These are phyloP conservation scores for Lophium mytilinum DNA, from an alignment of 495 filamentous ascomycete genomes.

Conservation along the genomic window DNA sequence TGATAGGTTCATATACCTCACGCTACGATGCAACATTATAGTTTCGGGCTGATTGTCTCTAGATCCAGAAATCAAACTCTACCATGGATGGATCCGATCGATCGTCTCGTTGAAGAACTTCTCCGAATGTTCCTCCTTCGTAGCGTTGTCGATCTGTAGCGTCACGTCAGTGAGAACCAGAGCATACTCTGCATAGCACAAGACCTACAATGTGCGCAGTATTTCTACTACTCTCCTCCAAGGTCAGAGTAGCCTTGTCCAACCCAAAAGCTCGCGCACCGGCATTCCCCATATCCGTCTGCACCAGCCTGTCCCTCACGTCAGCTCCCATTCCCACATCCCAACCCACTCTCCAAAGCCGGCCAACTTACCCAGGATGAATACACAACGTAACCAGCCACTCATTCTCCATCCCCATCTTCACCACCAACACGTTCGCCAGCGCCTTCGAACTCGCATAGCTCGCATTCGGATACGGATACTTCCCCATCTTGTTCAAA, in stretches of 20 bases:
- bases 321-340: no score
- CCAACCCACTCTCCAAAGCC: neutral
- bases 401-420: constrained; percentile 9
- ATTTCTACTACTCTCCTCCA: constrained; percentile 1
- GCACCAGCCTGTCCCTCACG: neutral
- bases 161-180: neutral
- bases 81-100: constrained; percentile 4
- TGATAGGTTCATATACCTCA: no score
- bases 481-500: constrained; percentile 3
- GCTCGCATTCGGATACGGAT: neutral
- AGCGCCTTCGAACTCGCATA: constrained; percentile 5
- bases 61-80: neutral
- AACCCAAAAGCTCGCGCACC: constrained; percentile 3
- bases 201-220: constrained; percentile 13
- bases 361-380: constrained; percentile 5
- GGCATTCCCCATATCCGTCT: constrained; percentile 12
- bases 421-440: neutral
- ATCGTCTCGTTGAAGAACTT: constrained; percentile 8
- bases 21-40: no score
- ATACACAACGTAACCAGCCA: constrained; percentile 11
- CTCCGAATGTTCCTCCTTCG: constrained; percentile 5
- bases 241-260: constrained; percentile 6
- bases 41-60: neutral
- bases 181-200: neutral
- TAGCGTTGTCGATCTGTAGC: constrained; percentile 1